Evolutionary conservation across 805 yeast species (phyloP).

Genomic region (Yarrowia divulgata): DNA sequence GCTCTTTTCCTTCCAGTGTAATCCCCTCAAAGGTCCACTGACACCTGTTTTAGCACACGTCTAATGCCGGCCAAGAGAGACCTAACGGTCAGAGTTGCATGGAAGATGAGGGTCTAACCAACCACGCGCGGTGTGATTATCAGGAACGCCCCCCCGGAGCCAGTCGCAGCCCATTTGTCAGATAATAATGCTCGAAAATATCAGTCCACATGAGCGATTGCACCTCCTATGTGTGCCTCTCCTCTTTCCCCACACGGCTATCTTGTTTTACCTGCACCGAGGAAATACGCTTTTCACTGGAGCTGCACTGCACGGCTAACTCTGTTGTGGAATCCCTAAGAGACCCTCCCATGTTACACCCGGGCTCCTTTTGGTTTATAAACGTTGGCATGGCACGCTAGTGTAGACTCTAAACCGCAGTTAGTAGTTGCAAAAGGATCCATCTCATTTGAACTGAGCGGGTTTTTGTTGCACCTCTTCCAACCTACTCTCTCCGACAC

Average conservation of each 20-base stretch:
- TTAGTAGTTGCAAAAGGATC: background rate
- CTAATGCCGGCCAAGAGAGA: slow-evolving; percentile 6
- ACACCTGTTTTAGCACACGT: background rate
- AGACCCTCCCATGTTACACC: slow-evolving; percentile 9
- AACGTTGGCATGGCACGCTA: slow-evolving; percentile 13
- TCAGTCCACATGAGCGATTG: slow-evolving; percentile 29
- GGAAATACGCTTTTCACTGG: background rate
- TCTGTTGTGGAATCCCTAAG: too few relatives aligned
- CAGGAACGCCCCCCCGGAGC: background rate
- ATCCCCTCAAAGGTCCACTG: too few relatives aligned
- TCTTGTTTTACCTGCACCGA: slow-evolving; percentile 17
- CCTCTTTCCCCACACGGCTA: slow-evolving; percentile 36
- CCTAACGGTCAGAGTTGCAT: slow-evolving; percentile 5
- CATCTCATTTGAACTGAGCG: slow-evolving; percentile 39
- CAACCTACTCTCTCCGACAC: background rate
- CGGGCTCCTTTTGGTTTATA: slow-evolving; percentile 1
- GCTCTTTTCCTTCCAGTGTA: too few relatives aligned
- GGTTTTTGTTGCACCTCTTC: slow-evolving; percentile 1
- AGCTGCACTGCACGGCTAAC: slow-evolving; percentile 21
- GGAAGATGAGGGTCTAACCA: background rate
- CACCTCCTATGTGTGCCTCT: slow-evolving; percentile 20
- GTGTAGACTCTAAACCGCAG: slow-evolving; percentile 15
- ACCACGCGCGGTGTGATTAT: background rate
- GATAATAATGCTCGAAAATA: background rate
- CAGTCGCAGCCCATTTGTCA: background rate